Conservation (phyloP, 164 flowering plant species). For the Hamamelis virginiana region DNA sequence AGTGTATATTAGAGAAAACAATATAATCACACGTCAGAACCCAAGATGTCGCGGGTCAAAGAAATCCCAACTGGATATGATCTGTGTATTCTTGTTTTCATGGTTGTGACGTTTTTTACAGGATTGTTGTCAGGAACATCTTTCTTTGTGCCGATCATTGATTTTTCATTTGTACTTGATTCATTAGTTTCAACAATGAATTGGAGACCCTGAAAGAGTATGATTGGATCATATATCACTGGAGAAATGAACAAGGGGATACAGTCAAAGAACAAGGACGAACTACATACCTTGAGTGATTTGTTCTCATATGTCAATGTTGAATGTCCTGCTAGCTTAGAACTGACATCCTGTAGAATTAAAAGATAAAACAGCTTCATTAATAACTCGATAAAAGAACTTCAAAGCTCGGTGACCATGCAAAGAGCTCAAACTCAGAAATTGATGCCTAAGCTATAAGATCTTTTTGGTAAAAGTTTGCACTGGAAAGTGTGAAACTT, state of each 20-base stretch:
- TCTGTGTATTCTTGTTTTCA: slow-evolving; percentile 60
- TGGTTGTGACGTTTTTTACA: slow-evolving; percentile 16
- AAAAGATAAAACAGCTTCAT: not conserved
- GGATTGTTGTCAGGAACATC: slow-evolving; percentile 15
- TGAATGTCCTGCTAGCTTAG: slow-evolving; percentile 31
- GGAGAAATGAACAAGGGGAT: not conserved
- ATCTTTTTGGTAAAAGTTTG: too few species aligned
- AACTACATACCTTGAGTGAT: slow-evolving; percentile 40
- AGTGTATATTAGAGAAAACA: not conserved
- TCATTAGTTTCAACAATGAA: slow-evolving; percentile 11
- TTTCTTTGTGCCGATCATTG: slow-evolving; percentile 18
- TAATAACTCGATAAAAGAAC: not conserved
- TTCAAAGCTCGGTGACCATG: too few species aligned
- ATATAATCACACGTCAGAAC: slow-evolving; percentile 17
- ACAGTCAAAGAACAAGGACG: not conserved
- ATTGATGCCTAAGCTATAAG: too few species aligned
- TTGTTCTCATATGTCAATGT: slow-evolving; percentile 36
- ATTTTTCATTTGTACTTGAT: slow-evolving; percentile 23
- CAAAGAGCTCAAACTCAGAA: not conserved
- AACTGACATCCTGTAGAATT: slow-evolving; percentile 41
- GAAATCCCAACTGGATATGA: slow-evolving; percentile 57
- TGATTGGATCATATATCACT: not conserved
- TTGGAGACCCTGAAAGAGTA: slow-evolving; percentile 55
- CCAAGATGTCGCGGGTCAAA: slow-evolving; percentile 26
- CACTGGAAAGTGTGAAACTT: too few species aligned